phyloP scores from a whole-genome alignment of 805 yeast species.

The Ogataea nakhonphanomensis region DNA sequence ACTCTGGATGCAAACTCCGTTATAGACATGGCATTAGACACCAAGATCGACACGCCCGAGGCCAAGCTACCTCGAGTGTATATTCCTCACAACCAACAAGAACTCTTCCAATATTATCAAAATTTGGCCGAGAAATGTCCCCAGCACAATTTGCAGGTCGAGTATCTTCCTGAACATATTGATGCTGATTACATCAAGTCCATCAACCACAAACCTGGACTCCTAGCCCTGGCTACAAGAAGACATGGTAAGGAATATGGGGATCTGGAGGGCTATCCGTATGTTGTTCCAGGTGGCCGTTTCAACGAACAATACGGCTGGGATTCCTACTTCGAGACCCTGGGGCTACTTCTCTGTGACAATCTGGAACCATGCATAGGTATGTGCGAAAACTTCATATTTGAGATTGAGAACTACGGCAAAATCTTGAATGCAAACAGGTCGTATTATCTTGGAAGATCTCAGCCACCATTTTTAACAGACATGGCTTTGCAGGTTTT shows the following conservation, averaged over 20 bases:
- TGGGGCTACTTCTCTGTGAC: constrained; percentile 72
- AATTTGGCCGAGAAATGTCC: constrained; percentile 54
- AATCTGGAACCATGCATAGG: constrained; percentile 73
- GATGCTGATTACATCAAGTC: constrained; percentile 77
- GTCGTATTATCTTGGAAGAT: constrained; percentile 82
- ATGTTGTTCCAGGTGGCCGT: constrained; percentile 96
- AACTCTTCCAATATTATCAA: constrained; percentile 68
- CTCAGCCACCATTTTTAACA: constrained; percentile 95
- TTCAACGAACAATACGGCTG: constrained; percentile 96
- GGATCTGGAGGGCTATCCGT: constrained; percentile 61
- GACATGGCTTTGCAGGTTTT: constrained; percentile 81
- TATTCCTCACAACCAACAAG: constrained; percentile 64
- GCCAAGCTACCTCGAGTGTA: constrained; percentile 72
- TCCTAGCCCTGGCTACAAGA: constrained; percentile 74
- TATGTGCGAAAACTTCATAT: constrained; percentile 88
- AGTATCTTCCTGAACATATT: constrained; percentile 67
- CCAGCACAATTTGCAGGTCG: constrained; percentile 62
- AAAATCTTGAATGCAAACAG: constrained; percentile 93
- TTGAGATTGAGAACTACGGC: constrained; percentile 86
- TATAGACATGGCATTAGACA: constrained; percentile 69
- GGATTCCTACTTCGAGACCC: constrained; percentile 92
- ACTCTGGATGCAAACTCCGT: constrained; percentile 59
- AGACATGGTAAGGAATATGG: constrained; percentile 31
- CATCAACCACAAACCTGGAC: constrained; percentile 78
- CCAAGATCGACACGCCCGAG: constrained; percentile 64